Evolutionary conservation across 495 filamentous ascomycete species (phyloP).

Genomic region (Penicillium canescens): DNA sequence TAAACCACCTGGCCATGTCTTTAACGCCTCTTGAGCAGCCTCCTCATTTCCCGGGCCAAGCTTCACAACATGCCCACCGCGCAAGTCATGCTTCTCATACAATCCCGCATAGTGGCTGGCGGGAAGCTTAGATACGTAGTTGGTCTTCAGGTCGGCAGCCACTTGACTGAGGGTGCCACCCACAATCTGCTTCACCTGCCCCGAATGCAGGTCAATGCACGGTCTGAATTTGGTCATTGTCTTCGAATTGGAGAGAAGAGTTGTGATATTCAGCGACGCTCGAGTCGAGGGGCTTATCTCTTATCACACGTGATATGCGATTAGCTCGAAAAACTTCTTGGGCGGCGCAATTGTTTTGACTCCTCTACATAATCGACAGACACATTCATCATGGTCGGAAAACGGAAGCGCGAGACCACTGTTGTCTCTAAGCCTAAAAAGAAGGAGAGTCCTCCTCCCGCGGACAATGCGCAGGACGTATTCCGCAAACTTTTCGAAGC

Average conservation of each 20-base stretch:
- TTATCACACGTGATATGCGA: slow-evolving; percentile 46
- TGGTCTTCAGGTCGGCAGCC: slow-evolving; percentile 73
- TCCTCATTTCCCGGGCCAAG: slow-evolving; percentile 83
- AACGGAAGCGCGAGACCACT: slow-evolving; percentile 41
- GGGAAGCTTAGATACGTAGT: slow-evolving; percentile 82
- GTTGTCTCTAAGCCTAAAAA: slow-evolving; percentile 31
- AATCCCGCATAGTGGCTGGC: slow-evolving; percentile 76
- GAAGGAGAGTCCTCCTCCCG: slow-evolving; percentile 17
- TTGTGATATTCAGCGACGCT: slow-evolving; percentile 1
- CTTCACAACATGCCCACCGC: slow-evolving; percentile 92
- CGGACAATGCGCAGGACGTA: slow-evolving; percentile 46
- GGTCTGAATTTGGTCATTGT: slow-evolving; percentile 92
- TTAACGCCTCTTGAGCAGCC: slow-evolving; percentile 74
- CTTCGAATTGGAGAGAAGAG: slow-evolving; percentile 6
- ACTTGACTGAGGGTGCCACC: slow-evolving; percentile 81
- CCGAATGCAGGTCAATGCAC: slow-evolving; percentile 95
- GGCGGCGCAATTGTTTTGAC: not conserved
- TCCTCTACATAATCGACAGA: slow-evolving; percentile 1
- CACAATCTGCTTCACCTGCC: slow-evolving; percentile 97
- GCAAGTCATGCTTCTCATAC: slow-evolving; percentile 70
- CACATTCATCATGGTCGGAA: slow-evolving; percentile 30
- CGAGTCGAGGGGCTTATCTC: slow-evolving; percentile 31
- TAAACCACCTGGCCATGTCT: slow-evolving; percentile 70
- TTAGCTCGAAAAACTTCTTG: slow-evolving; percentile 19
- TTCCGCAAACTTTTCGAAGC: slow-evolving; percentile 86